Evolutionary conservation across 1,284 basidiomycete species (phyloP).

Genomic region (Rugosomyces carneus): DNA sequence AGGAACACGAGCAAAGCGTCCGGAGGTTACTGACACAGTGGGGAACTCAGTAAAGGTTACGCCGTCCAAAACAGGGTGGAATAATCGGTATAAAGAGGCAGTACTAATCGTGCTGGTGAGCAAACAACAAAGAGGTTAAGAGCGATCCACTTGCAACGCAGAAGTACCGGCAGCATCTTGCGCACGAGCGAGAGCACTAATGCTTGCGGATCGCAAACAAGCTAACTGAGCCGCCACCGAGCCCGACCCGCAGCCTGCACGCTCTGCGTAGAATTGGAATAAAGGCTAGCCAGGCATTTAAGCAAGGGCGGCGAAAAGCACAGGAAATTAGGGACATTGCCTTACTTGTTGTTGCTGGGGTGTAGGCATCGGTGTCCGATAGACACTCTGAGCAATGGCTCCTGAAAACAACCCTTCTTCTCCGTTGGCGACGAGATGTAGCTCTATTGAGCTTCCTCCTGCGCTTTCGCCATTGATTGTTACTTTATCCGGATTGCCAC

Average conservation of each 20-base stretch:
- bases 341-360: constrained; percentile 45
- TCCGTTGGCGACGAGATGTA: constrained; percentile 46
- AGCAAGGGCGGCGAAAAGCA: constrained; percentile 2
- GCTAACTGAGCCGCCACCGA: constrained; percentile 30
- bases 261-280: constrained; percentile 42
- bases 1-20: constrained; percentile 43
- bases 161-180: constrained; percentile 39
- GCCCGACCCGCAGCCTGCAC: constrained; percentile 41
- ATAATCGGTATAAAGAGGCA: constrained; percentile 34
- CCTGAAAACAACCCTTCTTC: constrained; percentile 37
- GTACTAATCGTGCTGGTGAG: constrained; percentile 18
- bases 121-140: neutral
- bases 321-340: neutral
- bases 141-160: constrained; percentile 22
- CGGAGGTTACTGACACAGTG: constrained; percentile 36
- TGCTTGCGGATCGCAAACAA: constrained; percentile 42
- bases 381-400: constrained; percentile 58
- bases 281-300: constrained; percentile 31
- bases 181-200: constrained; percentile 46
- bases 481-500: constrained; percentile 49
- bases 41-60: constrained; percentile 43
- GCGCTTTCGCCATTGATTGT: constrained; percentile 64
- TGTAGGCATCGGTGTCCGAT: constrained; percentile 39
- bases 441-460: constrained; percentile 47
- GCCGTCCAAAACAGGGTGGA: constrained; percentile 43